phyloP scores from a whole-genome alignment of 2,329 filamentous ascomycete species.

The Purpureocillium lavendulum region DNA sequence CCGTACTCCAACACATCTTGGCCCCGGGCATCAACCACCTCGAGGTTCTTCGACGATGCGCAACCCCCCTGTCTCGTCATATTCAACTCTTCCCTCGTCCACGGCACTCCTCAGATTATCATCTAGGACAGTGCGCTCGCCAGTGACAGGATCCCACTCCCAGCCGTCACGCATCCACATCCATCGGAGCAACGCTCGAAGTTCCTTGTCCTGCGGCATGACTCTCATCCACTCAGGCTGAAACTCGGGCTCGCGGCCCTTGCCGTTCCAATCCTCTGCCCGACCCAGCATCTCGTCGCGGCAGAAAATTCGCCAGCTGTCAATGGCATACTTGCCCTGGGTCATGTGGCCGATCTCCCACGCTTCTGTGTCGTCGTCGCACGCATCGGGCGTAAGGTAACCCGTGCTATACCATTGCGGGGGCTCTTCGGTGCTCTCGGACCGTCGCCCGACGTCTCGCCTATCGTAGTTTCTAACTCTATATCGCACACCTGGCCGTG shows the following conservation, averaged over 20 bases:
- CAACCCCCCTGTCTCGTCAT: conserved; percentile 41
- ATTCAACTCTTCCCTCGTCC: conserved; percentile 47
- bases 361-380: conserved; percentile 25
- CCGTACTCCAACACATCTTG: neutral
- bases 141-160: conserved; percentile 69
- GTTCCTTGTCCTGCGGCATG: conserved; percentile 73
- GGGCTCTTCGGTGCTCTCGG: neutral
- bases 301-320: conserved; percentile 92
- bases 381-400: conserved; percentile 1
- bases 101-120: conserved; percentile 48
- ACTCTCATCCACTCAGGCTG: conserved; percentile 91
- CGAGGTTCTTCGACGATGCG: conserved; percentile 25
- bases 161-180: conserved; percentile 86
- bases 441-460: conserved; percentile 19
- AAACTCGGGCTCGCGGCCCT: conserved; percentile 43
- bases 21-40: neutral
- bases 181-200: conserved; percentile 81
- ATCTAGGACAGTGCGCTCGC: conserved; percentile 46
- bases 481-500: conserved; percentile 46
- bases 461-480: conserved; percentile 39
- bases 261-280: conserved; percentile 58
- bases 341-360: conserved; percentile 87
- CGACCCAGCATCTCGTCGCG: conserved; percentile 65
- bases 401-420: neutral
- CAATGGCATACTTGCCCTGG: conserved; percentile 72